Percentiles rank a stretch among this genome's conserved stretches.
phyloP scores from a whole-genome alignment of 2,329 filamentous ascomycete species.

The Cladobotryum protrusum region DNA sequence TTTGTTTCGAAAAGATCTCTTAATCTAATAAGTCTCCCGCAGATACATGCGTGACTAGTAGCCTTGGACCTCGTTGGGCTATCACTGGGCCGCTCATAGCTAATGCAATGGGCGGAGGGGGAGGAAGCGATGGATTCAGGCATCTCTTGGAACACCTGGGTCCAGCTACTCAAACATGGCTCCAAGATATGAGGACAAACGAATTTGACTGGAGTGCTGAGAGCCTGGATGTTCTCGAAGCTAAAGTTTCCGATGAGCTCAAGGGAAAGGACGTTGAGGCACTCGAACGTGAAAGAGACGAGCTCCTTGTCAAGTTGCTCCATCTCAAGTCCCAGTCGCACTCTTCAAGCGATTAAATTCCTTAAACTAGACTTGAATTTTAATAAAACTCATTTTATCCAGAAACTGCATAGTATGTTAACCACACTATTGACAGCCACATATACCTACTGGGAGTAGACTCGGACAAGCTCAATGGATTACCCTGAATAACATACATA shows the following conservation, averaged over 20 bases:
- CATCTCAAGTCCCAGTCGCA: neutral
- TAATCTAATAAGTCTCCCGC: too few relatives aligned
- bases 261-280: neutral
- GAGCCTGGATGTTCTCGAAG: neutral
- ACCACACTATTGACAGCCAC: too few relatives aligned
- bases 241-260: neutral
- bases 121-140: constrained; percentile 15
- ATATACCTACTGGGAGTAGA: too few relatives aligned
- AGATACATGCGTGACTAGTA: constrained; percentile 14
- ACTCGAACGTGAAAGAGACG: neutral
- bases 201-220: neutral
- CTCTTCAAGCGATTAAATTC: too few relatives aligned
- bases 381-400: too few relatives aligned
- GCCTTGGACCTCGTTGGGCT: constrained; percentile 17
- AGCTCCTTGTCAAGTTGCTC: neutral
- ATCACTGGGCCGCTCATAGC: constrained; percentile 6
- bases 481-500: too few relatives aligned
- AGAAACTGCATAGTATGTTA: too few relatives aligned
- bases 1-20: too few relatives aligned
- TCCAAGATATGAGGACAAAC: constrained; percentile 7
- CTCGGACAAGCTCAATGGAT: too few relatives aligned
- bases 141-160: constrained; percentile 15
- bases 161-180: constrained; percentile 6
- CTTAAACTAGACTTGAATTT: too few relatives aligned
- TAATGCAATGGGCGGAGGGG: constrained; percentile 15